phyloP scores from a whole-genome alignment of 257 asterid species.

The Handroanthus guayacan region DNA sequence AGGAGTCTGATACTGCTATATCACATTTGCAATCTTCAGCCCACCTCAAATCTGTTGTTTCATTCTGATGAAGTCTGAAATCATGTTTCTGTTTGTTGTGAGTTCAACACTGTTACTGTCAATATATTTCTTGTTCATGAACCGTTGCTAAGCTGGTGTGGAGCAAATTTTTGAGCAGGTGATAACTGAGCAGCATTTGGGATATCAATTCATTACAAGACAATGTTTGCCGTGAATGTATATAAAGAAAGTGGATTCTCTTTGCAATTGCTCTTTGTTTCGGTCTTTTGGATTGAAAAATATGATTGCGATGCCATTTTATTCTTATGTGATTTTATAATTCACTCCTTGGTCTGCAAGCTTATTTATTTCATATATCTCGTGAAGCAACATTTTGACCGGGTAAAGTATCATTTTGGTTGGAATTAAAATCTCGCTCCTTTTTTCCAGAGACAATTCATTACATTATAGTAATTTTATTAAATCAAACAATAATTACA shows the following conservation, averaged over 20 bases:
- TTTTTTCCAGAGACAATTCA: no score
- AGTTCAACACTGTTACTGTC: slow-evolving; percentile 31
- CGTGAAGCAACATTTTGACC: no score
- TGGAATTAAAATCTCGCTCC: no score
- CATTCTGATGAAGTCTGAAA: slow-evolving; percentile 44
- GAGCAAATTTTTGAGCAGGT: slow-evolving; percentile 24
- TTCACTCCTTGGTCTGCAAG: no score
- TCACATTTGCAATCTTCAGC: slow-evolving; percentile 55
- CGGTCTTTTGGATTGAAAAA: background rate
- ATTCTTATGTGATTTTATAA: no score
- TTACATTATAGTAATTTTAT: no score
- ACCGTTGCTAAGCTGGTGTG: slow-evolving; percentile 27
- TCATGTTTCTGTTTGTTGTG: slow-evolving; percentile 23
- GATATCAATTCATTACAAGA: slow-evolving; percentile 30
- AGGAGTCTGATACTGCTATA: slow-evolving; percentile 65
- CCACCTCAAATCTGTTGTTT: slow-evolving; percentile 47
- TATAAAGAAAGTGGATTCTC: slow-evolving; percentile 36
- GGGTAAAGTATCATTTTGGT: no score
- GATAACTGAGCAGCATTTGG: slow-evolving; percentile 17
- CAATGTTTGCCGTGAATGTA: slow-evolving; percentile 40
- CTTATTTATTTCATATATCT: no score
- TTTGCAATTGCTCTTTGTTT: slow-evolving; percentile 26
- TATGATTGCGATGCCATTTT: background rate
- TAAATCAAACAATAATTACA: no score
- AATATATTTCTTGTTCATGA: slow-evolving; percentile 32